phyloP scores from a whole-genome alignment of 306 rosid species.

The Sechiopsis laciniata region DNA sequence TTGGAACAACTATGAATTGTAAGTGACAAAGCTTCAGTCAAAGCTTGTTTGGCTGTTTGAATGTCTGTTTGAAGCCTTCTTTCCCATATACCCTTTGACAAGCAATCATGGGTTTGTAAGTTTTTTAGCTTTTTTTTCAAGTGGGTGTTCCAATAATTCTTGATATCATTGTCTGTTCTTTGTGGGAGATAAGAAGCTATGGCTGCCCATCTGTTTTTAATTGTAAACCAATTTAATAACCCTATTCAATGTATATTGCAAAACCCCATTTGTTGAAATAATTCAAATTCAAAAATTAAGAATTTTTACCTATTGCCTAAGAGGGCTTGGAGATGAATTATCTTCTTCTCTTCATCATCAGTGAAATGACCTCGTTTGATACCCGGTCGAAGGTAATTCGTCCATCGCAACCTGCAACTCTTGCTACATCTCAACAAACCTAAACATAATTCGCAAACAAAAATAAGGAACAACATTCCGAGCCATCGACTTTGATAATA shows the following conservation, averaged over 20 bases:
- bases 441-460: neutral
- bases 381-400: slow-evolving; percentile 87
- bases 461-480: no score
- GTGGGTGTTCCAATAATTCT: slow-evolving; percentile 51
- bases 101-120: slow-evolving; percentile 20
- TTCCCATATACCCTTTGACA: slow-evolving; percentile 84
- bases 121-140: slow-evolving; percentile 39
- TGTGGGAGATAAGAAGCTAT: slow-evolving; percentile 47
- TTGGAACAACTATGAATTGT: slow-evolving; percentile 29
- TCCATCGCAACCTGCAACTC: slow-evolving; percentile 95
- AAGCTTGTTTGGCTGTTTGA: slow-evolving; percentile 72
- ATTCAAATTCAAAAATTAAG: neutral
- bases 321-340: slow-evolving; percentile 88
- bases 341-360: slow-evolving; percentile 81
- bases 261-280: neutral
- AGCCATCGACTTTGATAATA: no score
- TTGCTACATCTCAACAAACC: slow-evolving; percentile 91
- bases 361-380: slow-evolving; percentile 78
- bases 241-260: neutral
- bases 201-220: slow-evolving; percentile 43
- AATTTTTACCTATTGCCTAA: slow-evolving; percentile 59
- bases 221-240: neutral
- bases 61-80: slow-evolving; percentile 86
- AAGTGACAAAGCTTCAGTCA: slow-evolving; percentile 73
- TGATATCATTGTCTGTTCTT: slow-evolving; percentile 46